phyloP scores from a whole-genome alignment of 169 alveolate species.

The Cryptosporidium tyzzeri region DNA sequence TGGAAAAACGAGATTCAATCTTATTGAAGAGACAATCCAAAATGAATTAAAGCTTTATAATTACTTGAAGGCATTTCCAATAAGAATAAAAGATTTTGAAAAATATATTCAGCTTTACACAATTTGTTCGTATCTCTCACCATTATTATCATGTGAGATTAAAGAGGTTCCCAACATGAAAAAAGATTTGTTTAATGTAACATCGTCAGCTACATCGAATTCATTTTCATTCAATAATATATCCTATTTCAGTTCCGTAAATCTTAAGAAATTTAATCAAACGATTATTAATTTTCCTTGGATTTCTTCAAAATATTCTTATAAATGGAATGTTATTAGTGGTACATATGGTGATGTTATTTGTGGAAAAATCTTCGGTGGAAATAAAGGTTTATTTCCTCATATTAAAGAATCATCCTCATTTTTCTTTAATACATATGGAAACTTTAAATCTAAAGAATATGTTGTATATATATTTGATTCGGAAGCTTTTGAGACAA shows the following conservation, averaged over 20 bases:
- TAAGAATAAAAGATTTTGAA: conserved; percentile 1
- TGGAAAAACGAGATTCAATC: conserved; percentile 23
- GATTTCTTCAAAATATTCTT: conserved; percentile 4
- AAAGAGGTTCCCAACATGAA: not conserved
- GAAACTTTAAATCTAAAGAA: conserved; percentile 9
- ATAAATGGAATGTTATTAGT: conserved; percentile 21
- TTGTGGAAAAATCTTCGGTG: conserved; percentile 47
- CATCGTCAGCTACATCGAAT: not conserved
- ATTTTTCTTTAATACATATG: not conserved
- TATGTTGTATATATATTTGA: not conserved
- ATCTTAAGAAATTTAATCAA: not conserved
- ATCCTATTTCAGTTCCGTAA: not conserved
- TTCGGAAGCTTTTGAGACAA: not conserved
- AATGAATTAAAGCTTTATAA: conserved; percentile 31
- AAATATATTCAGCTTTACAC: conserved; percentile 43
- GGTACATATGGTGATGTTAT: conserved; percentile 62
- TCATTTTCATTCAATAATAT: not conserved
- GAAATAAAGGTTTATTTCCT: conserved; percentile 10
- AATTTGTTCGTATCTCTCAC: conserved; percentile 49
- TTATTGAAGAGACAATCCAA: conserved; percentile 4
- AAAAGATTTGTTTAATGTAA: no score
- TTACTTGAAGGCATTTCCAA: conserved; percentile 25
- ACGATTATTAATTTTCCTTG: conserved; percentile 31
- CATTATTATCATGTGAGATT: conserved; percentile 46
- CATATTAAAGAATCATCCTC: not conserved